Evolutionary conservation across 1,139 yeast species (phyloP).

Genomic region (Nakaseomyces glabratus): DNA sequence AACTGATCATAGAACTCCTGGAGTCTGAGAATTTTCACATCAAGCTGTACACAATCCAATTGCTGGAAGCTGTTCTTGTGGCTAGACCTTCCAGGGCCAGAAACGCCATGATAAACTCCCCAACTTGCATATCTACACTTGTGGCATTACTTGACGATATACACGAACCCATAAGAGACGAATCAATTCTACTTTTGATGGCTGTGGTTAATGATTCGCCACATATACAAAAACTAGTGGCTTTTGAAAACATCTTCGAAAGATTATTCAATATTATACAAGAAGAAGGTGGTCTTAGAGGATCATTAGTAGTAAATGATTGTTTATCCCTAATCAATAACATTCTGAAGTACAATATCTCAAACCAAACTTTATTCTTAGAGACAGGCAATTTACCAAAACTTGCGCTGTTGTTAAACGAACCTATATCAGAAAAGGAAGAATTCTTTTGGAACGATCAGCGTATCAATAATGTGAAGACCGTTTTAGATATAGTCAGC

Average conservation of each 20-base stretch:
- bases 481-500: slow-evolving; percentile 64
- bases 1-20: slow-evolving; percentile 47
- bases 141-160: slow-evolving; percentile 61
- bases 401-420: slow-evolving; percentile 52
- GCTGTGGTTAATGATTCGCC: slow-evolving; percentile 73
- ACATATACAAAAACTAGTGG: slow-evolving; percentile 86
- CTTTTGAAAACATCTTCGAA: slow-evolving; percentile 89
- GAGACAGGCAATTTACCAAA: slow-evolving; percentile 74
- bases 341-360: slow-evolving; percentile 70
- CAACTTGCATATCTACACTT: slow-evolving; percentile 70
- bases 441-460: slow-evolving; percentile 66
- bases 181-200: slow-evolving; percentile 74
- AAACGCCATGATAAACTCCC: slow-evolving; percentile 62
- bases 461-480: slow-evolving; percentile 53
- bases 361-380: slow-evolving; percentile 80
- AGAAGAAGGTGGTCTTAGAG: slow-evolving; percentile 84
- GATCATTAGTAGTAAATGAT: slow-evolving; percentile 86
- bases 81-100: slow-evolving; percentile 69
- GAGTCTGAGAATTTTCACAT: slow-evolving; percentile 64
- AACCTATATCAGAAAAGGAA: slow-evolving; percentile 43
- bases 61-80: slow-evolving; percentile 74
- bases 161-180: slow-evolving; percentile 86
- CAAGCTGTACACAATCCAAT: slow-evolving; percentile 70
- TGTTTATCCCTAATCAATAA: slow-evolving; percentile 69
- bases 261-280: slow-evolving; percentile 65